A percentile compares a stretch with the other conserved stretches of the same genome.
Evolutionary conservation across 2,329 filamentous ascomycete species (phyloP).

Genomic region (Colletotrichum melonis): DNA sequence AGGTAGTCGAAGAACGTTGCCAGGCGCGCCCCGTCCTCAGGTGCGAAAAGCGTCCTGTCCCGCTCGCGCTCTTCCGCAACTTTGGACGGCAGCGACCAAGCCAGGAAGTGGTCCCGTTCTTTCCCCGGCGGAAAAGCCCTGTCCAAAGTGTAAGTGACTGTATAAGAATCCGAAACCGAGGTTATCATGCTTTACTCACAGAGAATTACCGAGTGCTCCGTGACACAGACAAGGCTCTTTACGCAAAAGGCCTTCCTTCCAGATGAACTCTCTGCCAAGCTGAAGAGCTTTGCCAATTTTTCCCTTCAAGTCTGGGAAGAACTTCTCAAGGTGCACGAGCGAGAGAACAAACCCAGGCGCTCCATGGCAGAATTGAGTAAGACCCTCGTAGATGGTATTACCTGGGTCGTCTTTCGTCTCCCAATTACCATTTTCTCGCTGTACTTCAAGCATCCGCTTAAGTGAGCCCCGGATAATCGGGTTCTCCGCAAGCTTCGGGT

Average conservation of each 20-base stretch:
- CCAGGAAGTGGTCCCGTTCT: constrained; percentile 65
- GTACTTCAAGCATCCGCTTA: constrained; percentile 66
- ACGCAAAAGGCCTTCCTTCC: constrained; percentile 68
- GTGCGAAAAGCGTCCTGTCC: constrained; percentile 47
- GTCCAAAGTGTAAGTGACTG: background rate
- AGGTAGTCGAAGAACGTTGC: constrained; percentile 47
- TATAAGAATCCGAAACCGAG: background rate
- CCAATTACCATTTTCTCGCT: constrained; percentile 73
- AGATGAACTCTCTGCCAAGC: constrained; percentile 63
- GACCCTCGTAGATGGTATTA: constrained; percentile 24
- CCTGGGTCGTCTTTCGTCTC: constrained; percentile 48
- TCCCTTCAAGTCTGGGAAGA: constrained; percentile 65
- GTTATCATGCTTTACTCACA: constrained; percentile 51
- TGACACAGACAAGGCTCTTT: constrained; percentile 77
- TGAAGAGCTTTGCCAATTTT: constrained; percentile 66
- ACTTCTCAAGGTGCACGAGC: constrained; percentile 63
- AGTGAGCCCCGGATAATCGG: constrained; percentile 67
- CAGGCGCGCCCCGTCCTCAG: constrained; percentile 49
- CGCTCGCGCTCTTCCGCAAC: constrained; percentile 55
- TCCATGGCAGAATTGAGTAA: constrained; percentile 77
- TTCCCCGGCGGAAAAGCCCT: constrained; percentile 47
- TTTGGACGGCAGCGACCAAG: constrained; percentile 66
- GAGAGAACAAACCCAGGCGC: constrained; percentile 72
- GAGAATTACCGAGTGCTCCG: constrained; percentile 72
- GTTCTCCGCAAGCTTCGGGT: constrained; percentile 62